Conservation (phyloP, 2,329 filamentous ascomycete genomes). For the Coleophoma crateriformis region DNA sequence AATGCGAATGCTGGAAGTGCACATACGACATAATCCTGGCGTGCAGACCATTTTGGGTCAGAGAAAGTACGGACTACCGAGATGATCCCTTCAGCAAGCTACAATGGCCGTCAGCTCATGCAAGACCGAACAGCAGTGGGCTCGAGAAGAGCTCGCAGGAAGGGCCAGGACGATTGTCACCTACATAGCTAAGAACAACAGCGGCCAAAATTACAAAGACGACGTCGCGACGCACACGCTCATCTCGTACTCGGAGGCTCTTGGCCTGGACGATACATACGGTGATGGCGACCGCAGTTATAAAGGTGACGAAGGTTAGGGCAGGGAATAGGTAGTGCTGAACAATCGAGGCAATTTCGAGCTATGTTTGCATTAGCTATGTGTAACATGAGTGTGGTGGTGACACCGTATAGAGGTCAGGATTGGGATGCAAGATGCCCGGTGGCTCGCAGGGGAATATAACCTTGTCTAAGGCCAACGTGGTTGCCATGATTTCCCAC, state of each 20-base stretch:
- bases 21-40: constrained; percentile 25
- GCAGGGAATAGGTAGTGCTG: constrained; percentile 56
- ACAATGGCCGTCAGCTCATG: constrained; percentile 5
- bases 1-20: constrained; percentile 3
- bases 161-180: constrained; percentile 5
- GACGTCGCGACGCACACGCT: constrained; percentile 35
- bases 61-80: constrained; percentile 16
- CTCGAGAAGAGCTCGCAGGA: no score
- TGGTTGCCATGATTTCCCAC: no score
- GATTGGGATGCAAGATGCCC: neutral
- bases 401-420: neutral
- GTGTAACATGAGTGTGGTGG: neutral
- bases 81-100: constrained; percentile 25
- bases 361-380: neutral
- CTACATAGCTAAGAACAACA: constrained; percentile 34
- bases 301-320: constrained; percentile 51
- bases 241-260: constrained; percentile 26
- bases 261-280: constrained; percentile 48
- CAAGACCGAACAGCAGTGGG: no score
- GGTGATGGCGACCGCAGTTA: constrained; percentile 42
- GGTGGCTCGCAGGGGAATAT: neutral
- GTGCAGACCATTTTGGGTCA: constrained; percentile 14
- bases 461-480: no score
- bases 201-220: constrained; percentile 33
- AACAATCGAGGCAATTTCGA: constrained; percentile 11